These are phyloP conservation scores for Exophiala lecanii-corni DNA, from an alignment of 2,329 filamentous ascomycete genomes.

Conservation along the genomic window DNA sequence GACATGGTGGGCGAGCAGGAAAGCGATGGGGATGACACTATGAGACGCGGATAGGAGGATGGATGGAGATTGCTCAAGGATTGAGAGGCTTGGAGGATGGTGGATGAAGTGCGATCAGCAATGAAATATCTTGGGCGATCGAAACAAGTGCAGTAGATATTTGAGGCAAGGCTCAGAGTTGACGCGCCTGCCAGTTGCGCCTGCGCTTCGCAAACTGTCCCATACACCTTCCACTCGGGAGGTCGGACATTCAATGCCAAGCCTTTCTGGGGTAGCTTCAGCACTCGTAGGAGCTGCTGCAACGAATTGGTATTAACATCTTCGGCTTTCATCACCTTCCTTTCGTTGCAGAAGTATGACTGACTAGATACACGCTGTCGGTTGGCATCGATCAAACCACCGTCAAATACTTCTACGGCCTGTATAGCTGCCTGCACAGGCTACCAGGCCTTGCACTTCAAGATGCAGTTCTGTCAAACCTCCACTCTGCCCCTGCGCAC, in stretches of 20 bases:
- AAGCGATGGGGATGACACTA: background rate
- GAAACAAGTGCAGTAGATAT: background rate
- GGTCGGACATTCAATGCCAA: background rate
- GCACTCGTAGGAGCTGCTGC: too few relatives aligned
- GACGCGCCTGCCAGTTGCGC: background rate
- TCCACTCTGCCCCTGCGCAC: slow-evolving; percentile 46
- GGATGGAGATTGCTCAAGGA: background rate
- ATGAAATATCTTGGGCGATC: too few relatives aligned
- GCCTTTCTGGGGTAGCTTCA: background rate
- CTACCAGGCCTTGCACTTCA: slow-evolving; percentile 16
- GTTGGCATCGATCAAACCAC: too few relatives aligned
- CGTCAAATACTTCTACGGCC: background rate
- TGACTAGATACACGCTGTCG: too few relatives aligned
- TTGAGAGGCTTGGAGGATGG: background rate
- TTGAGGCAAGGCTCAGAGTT: background rate
- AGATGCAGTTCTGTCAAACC: slow-evolving; percentile 25
- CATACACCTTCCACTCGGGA: background rate
- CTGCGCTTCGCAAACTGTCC: too few relatives aligned
- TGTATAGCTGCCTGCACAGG: slow-evolving; percentile 5
- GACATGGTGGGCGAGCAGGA: slow-evolving; percentile 25
- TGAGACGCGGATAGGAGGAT: background rate
- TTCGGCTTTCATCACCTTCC: too few relatives aligned
- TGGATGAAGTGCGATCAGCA: background rate
- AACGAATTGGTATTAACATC: too few relatives aligned
- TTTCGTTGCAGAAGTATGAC: too few relatives aligned